Conservation (phyloP, 352 stramenopile genomes). For the Phytopythium mirpurense region DNA sequence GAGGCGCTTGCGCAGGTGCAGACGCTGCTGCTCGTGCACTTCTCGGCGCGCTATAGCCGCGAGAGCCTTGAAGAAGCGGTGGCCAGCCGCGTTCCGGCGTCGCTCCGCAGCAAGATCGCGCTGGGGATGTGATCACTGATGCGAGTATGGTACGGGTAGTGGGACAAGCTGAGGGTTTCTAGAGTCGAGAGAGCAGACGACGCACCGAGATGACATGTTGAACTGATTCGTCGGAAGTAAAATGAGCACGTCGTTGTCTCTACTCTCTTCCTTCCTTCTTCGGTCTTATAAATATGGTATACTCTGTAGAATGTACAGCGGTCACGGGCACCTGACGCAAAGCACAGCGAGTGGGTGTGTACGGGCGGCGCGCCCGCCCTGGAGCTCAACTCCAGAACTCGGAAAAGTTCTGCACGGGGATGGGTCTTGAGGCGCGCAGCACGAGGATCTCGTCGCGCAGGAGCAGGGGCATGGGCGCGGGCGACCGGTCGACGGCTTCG, state of each 20-base stretch:
- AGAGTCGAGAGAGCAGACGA: no score
- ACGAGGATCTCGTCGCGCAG: conserved; percentile 76
- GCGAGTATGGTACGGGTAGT: no score
- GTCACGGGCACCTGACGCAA: background rate
- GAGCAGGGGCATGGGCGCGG: conserved; percentile 51
- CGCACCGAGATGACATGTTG: conserved; percentile 6
- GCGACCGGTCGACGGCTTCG: conserved; percentile 50
- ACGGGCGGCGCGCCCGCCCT: no score
- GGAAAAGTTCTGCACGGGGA: conserved; percentile 72
- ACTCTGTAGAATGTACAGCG: background rate
- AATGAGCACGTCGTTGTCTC: no score
- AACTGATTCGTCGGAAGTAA: no score
- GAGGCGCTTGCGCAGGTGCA: conserved; percentile 44
- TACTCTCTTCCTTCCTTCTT: no score
- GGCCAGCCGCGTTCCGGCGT: conserved; percentile 20
- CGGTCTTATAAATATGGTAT: conserved; percentile 10
- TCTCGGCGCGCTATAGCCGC: conserved; percentile 54
- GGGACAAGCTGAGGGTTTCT: no score
- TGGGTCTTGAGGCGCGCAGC: conserved; percentile 63
- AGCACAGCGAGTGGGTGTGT: background rate
- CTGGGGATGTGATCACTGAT: conserved; percentile 20
- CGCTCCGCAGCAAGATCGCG: conserved; percentile 42
- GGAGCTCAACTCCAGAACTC: conserved; percentile 60
- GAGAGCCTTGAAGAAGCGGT: conserved; percentile 29
- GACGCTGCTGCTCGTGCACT: conserved; percentile 66